Base-by-base conservation (phyloP, 345 rosid species). In the Rhizophora mangle region DNA sequence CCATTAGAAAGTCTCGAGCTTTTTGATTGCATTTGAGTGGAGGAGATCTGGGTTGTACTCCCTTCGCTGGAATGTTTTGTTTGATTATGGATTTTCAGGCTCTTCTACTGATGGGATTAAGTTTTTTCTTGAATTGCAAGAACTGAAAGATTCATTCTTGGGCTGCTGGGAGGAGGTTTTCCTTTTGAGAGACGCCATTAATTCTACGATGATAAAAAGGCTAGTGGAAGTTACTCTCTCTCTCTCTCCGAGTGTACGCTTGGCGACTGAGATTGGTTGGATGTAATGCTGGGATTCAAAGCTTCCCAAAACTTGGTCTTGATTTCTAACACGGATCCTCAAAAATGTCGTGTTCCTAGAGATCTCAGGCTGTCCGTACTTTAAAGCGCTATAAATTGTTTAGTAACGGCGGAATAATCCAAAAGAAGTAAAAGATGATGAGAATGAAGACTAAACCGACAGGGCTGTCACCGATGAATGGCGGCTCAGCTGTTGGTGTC, bases 371-470 rank as follows among this genome's bases (percentile, higher is more conserved):
- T 36, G 52, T 68, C 32, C 63, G 58, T n/a, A 53, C 36, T 68
- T 52, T 57, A 26, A 60, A 65, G 56, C 60, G 30, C 51, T 62
- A 49, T 53, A 22, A 30, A 19, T 55, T 55, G 52, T 52, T 52
- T 61, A 20, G 53, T 56, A 36, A 68, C 70, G 62, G 72, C 6
- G 8, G 43, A 29, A 32, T 3, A 49, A 7, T 46, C 3, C 21
- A n/a, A 3, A 19, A 22, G 26, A 31, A 30, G 16, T 20, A 6
- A 53, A 84, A 84, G 83, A 91, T 91, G 96, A 88, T 88, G 90
- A 91, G 85, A 72, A 81, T 85, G 88, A 87, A 85, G 81, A 88
- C 76, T 66, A 87, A 82, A 74, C 72, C 82, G 67, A 76, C 86
- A 52, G 88, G 82, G 60, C 74, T 79, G 65, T 74, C 88, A 49